Evolutionary conservation across 768 basidiomycete genomes (phyloP).

Genomic region (Lactarius hengduanensis): DNA sequence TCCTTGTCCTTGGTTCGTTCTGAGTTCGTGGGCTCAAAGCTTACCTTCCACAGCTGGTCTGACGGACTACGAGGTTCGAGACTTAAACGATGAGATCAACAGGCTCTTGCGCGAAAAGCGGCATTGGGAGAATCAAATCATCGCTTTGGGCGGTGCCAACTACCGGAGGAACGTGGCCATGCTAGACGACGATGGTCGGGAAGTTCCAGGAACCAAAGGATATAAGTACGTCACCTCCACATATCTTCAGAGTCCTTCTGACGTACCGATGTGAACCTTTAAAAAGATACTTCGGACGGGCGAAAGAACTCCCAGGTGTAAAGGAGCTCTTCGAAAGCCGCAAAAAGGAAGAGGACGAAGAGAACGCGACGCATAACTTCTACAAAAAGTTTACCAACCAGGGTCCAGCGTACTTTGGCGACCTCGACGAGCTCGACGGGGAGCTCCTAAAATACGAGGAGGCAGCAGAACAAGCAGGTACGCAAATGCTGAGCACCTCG

Average conservation of each 20-base stretch:
- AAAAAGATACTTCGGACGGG: slow-evolving; percentile 92
- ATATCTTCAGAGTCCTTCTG: not conserved
- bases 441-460: slow-evolving; percentile 70
- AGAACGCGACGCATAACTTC: slow-evolving; percentile 68
- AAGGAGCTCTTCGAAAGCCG: slow-evolving; percentile 89
- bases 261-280: not conserved
- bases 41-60: slow-evolving; percentile 62
- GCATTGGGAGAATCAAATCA: slow-evolving; percentile 98
- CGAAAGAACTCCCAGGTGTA: slow-evolving; percentile 93
- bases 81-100: slow-evolving; percentile 98
- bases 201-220: slow-evolving; percentile 93
- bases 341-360: slow-evolving; percentile 86
- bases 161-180: slow-evolving; percentile 92
- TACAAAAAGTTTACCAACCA: slow-evolving; percentile 90
- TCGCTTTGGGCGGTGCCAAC: slow-evolving; percentile 94
- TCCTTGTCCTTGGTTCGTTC: not conserved
- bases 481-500: not conserved
- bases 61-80: slow-evolving; percentile 93
- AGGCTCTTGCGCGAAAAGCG: slow-evolving; percentile 91
- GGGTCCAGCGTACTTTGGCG: slow-evolving; percentile 87
- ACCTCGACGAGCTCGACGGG: slow-evolving; percentile 76
- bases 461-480: slow-evolving; percentile 72
- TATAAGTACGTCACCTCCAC: slow-evolving; percentile 67
- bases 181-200: slow-evolving; percentile 92
- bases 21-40: not conserved